phyloP scores from a whole-genome alignment of 2,329 filamentous ascomycete species.

The Fusarium coicis region DNA sequence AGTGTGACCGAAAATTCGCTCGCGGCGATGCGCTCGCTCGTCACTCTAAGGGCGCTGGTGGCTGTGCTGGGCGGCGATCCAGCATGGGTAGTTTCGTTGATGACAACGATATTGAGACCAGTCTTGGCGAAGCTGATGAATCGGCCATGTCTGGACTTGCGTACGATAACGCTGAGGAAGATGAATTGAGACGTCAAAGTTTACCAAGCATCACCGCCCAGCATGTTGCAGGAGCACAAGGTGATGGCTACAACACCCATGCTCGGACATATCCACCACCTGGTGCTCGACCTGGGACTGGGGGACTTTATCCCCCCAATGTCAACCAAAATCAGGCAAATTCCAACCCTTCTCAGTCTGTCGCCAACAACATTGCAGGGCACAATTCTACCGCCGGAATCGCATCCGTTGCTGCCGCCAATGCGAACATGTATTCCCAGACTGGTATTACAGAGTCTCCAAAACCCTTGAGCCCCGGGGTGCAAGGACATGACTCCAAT shows the following conservation, averaged over 20 bases:
- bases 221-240: constrained; percentile 67
- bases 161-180: constrained; percentile 69
- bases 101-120: constrained; percentile 75
- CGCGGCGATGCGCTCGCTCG: constrained; percentile 93
- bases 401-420: constrained; percentile 59
- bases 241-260: constrained; percentile 66
- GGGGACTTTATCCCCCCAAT: constrained; percentile 72
- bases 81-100: constrained; percentile 86
- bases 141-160: constrained; percentile 66
- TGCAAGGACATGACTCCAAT: constrained; percentile 62
- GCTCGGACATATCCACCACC: constrained; percentile 84
- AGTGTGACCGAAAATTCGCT: constrained; percentile 94
- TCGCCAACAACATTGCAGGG: constrained; percentile 54
- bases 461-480: constrained; percentile 80
- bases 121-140: constrained; percentile 63
- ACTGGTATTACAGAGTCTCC: constrained; percentile 85
- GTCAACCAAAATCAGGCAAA: constrained; percentile 66
- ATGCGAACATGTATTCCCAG: constrained; percentile 74
- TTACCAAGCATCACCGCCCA: constrained; percentile 80
- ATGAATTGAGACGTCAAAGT: constrained; percentile 73
- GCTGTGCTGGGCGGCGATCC: constrained; percentile 89
- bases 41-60: constrained; percentile 94
- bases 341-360: constrained; percentile 64
- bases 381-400: constrained; percentile 63
- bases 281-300: constrained; percentile 60